These are phyloP conservation scores for Ceratocystis ficicola DNA, from an alignment of 2,329 filamentous ascomycete genomes.

Conservation along the genomic window DNA sequence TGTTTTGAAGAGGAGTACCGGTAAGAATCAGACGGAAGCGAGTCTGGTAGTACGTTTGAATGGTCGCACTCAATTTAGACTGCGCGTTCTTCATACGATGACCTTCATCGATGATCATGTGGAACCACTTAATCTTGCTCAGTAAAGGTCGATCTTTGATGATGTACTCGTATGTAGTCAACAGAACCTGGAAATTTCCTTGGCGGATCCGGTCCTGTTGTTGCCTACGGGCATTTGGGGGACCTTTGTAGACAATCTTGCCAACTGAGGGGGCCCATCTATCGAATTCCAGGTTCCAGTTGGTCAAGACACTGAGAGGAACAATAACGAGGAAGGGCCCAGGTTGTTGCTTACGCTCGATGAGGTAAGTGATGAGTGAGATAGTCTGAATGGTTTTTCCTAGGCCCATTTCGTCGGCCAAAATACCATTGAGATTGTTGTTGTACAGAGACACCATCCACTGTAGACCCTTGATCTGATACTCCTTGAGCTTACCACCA, in stretches of 20 bases:
- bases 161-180: constrained; percentile 98
- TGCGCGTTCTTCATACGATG: constrained; percentile 99
- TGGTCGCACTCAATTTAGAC: constrained; percentile 89
- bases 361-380: constrained; percentile 90
- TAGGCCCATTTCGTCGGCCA: constrained; percentile 98
- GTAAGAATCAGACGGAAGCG: constrained; percentile 94
- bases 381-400: constrained; percentile 99
- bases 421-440: constrained; percentile 97
- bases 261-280: constrained; percentile 88
- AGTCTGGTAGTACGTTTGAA: constrained; percentile 89
- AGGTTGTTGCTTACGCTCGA: constrained; percentile 83
- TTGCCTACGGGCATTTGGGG: constrained; percentile 73
- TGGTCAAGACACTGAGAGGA: constrained; percentile 88
- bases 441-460: constrained; percentile 99
- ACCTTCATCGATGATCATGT: constrained; percentile 99
- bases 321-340: constrained; percentile 96
- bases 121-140: constrained; percentile 98
- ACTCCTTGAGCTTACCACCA: constrained; percentile 88
- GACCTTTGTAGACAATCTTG: constrained; percentile 93
- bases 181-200: constrained; percentile 86
- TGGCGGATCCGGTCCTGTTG: constrained; percentile 91
- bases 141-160: constrained; percentile 95
- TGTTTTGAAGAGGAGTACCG: constrained; percentile 94
- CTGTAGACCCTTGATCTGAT: constrained; percentile 94
- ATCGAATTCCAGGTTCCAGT: constrained; percentile 98